These are phyloP conservation scores for Fomitopsis pulvina DNA, from an alignment of 768 basidiomycete genomes.

Conservation along the genomic window DNA sequence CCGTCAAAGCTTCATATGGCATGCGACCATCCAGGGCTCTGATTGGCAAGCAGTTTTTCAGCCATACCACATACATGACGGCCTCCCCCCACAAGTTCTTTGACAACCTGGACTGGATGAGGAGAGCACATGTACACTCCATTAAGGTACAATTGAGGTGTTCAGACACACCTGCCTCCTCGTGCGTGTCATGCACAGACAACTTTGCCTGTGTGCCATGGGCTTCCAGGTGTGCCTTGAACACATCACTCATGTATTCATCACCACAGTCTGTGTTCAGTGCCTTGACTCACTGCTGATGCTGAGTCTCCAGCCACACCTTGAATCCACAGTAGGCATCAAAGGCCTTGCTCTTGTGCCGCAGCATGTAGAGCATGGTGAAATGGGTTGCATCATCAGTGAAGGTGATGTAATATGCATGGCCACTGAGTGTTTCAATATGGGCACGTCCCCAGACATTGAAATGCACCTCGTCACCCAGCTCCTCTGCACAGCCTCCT, in stretches of 20 bases:
- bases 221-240: slow-evolving; percentile 23
- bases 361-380: slow-evolving; percentile 25
- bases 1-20: slow-evolving; percentile 14
- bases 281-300: slow-evolving; percentile 19
- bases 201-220: slow-evolving; percentile 33
- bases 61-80: slow-evolving; percentile 26
- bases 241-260: slow-evolving; percentile 32
- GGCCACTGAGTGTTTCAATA: slow-evolving; percentile 15
- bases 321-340: slow-evolving; percentile 28
- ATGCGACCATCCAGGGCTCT: slow-evolving; percentile 17
- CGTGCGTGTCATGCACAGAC: slow-evolving; percentile 33
- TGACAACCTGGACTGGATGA: slow-evolving; percentile 24
- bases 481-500: no score
- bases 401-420: slow-evolving; percentile 20
- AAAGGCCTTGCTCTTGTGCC: slow-evolving; percentile 29
- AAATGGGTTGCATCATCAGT: slow-evolving; percentile 22
- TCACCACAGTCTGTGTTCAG: slow-evolving; percentile 38
- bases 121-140: slow-evolving; percentile 24
- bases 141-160: slow-evolving; percentile 30
- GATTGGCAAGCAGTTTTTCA: slow-evolving; percentile 29
- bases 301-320: slow-evolving; percentile 28
- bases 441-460: slow-evolving; percentile 41
- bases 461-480: slow-evolving; percentile 30
- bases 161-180: slow-evolving; percentile 39
- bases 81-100: slow-evolving; percentile 34